These are phyloP conservation scores for Beta corolliflora DNA, from an alignment of 179 eudicot species.

Conservation along the genomic window DNA sequence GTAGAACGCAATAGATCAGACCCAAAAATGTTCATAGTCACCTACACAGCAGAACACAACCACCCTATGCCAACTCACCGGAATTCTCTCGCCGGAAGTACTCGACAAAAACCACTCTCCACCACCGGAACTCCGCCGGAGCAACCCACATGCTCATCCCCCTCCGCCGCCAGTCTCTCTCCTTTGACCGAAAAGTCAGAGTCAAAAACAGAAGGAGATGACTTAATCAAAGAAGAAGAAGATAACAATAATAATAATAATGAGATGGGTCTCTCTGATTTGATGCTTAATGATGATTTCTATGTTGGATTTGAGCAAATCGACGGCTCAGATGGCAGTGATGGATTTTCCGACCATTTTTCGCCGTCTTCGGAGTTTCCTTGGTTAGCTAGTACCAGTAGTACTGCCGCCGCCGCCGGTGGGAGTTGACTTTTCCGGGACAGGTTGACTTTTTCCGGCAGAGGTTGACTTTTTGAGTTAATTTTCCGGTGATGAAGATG, in stretches of 20 bases:
- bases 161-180: constrained; percentile 28
- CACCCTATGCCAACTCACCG: constrained; percentile 50
- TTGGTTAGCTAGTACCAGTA: constrained; percentile 25
- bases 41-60: constrained; percentile 49
- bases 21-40: constrained; percentile 47
- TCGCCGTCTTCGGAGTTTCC: constrained; percentile 38
- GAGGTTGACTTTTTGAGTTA: not conserved
- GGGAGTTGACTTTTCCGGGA: constrained; percentile 33
- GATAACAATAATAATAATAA: not conserved
- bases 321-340: constrained; percentile 35
- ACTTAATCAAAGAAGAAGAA: constrained; percentile 30
- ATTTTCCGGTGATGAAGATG: too few relatives aligned
- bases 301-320: constrained; percentile 43
- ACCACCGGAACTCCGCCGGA: constrained; percentile 26
- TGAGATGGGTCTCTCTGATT: constrained; percentile 34
- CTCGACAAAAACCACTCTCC: constrained; percentile 34
- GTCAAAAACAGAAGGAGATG: constrained; percentile 33
- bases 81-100: constrained; percentile 47
- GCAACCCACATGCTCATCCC: constrained; percentile 33
- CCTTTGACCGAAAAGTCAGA: constrained; percentile 34
- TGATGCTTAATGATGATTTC: constrained; percentile 41
- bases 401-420: constrained; percentile 34
- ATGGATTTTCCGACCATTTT: constrained; percentile 39
- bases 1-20: constrained; percentile 48
- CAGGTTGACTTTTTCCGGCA: not conserved